Evolutionary conservation across 2,329 filamentous ascomycete genomes (phyloP), one percentile per base, ranked within the genome.

Genomic region (Trichophyton benhamiae): DNA sequence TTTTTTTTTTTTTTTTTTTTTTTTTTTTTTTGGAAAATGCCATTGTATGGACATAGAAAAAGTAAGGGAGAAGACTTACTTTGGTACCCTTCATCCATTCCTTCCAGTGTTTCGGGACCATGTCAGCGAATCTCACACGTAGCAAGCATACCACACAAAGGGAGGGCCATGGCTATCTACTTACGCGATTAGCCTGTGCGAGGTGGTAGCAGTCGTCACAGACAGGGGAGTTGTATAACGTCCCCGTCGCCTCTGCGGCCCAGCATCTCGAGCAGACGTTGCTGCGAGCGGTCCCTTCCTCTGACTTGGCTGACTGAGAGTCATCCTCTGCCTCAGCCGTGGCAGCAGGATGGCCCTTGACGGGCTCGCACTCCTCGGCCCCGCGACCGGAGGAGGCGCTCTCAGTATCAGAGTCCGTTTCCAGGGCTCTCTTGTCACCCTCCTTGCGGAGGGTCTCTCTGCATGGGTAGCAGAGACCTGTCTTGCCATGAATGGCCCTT

Each of bases 231-330:
- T 66, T 65, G 60, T 67, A 67, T 11, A 67, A 60, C 44, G 63
- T 66, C 60, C 61, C 66, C 20, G 67, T 65, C 17, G 62, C 62
- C 57, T 64, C 65, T n/a, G 60, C 64, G 22, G 57, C 55, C 63
- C 67, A 65, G 60, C 63, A 66, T 60, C 67, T 64, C 33, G 63
- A 65, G 59, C 66, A 67, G 20, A 64, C 53, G 17, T 60, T 58
- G 46, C 38, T 61, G 22, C 55, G 36, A 17, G 22, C 36, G 7
- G 33, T 33, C 20, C 22, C 27, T 20, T 44, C 36, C 41, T 41
- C 55, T 44, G 55, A 58, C 20, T 42, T 41, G 33, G 13, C 55
- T 44, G 55, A 58, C 55, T 59, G 62, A 13, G 59, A 30, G 11
- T 49, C 61, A n/a, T 59, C 60, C n/a, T 63, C 55, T 46, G 60